Evolutionary conservation across 2,329 filamentous ascomycete species (phyloP).

Genomic region (Colletotrichum simmondsii): DNA sequence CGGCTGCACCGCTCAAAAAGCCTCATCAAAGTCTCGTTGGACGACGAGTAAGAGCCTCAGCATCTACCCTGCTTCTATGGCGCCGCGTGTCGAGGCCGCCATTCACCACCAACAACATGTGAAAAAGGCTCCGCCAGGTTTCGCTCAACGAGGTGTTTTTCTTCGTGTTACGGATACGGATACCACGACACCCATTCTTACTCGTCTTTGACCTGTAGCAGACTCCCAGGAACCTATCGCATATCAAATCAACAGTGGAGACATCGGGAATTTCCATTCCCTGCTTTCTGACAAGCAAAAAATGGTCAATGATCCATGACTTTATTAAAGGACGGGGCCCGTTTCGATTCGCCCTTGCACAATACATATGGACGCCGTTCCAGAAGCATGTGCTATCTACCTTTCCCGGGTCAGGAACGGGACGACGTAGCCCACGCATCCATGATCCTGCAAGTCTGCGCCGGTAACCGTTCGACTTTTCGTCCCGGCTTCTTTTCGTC

Average conservation of each 20-base stretch:
- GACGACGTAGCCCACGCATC: not conserved
- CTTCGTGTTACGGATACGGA: not conserved
- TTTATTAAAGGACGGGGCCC: not conserved
- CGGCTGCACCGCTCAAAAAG: slow-evolving; percentile 1
- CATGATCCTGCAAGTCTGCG: not conserved
- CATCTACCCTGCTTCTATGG: not conserved
- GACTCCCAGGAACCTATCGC: slow-evolving; percentile 1
- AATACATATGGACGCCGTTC: slow-evolving; percentile 5
- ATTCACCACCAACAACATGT: slow-evolving; percentile 12
- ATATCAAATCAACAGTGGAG: slow-evolving; percentile 5
- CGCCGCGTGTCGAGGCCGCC: slow-evolving; percentile 2
- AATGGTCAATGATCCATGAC: not conserved
- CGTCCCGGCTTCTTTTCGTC: slow-evolving; percentile 34
- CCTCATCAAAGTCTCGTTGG: not conserved
- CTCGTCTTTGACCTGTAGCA: slow-evolving; percentile 1
- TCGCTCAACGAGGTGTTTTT: not conserved
- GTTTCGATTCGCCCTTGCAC: not conserved
- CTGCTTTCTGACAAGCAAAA: not conserved
- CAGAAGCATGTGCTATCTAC: slow-evolving; percentile 1
- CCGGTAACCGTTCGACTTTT: slow-evolving; percentile 1
- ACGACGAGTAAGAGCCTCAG: not conserved
- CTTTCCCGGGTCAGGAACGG: not conserved
- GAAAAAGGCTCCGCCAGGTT: slow-evolving; percentile 17
- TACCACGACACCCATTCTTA: slow-evolving; percentile 12
- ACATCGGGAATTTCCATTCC: not conserved